phyloP scores from a whole-genome alignment of 2,329 filamentous ascomycete species.

The Zymoseptoria brevis region DNA sequence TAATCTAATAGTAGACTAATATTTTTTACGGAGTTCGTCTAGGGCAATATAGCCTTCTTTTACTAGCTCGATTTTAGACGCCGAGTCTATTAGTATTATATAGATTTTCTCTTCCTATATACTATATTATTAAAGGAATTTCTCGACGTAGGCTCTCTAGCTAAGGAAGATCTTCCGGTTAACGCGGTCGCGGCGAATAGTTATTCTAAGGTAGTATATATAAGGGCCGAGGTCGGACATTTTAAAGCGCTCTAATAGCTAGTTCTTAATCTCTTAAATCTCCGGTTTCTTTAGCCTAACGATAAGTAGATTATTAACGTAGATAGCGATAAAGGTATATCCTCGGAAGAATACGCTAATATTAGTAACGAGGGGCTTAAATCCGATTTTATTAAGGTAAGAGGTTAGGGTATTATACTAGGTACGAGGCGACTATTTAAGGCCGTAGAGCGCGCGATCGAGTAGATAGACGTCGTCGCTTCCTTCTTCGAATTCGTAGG shows the following conservation, averaged over 20 bases:
- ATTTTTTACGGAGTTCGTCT: too few relatives aligned
- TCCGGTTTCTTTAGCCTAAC: conserved; percentile 3
- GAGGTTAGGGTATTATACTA: too few relatives aligned
- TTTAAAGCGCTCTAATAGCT: conserved; percentile 15
- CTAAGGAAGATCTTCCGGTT: conserved; percentile 10
- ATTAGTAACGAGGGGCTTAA: conserved; percentile 9
- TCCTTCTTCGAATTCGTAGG: conserved; percentile 6
- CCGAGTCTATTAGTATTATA: conserved; percentile 14
- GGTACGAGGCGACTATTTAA: too few relatives aligned
- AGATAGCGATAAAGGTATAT: conserved; percentile 11
- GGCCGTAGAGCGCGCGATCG: too few relatives aligned
- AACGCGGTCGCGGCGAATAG: conserved; percentile 11
- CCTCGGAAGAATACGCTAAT: conserved; percentile 12
- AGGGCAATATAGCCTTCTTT: too few relatives aligned
- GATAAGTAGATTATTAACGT: conserved; percentile 27
- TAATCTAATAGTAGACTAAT: too few relatives aligned
- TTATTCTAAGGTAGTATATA: conserved; percentile 23
- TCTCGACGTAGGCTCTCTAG: conserved; percentile 21
- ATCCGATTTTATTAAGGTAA: conserved; percentile 16
- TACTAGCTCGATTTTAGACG: not conserved
- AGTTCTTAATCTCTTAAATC: conserved; percentile 15
- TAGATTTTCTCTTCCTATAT: conserved; percentile 5
- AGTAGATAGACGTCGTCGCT: too few relatives aligned
- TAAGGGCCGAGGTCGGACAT: conserved; percentile 22
- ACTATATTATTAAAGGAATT: conserved; percentile 11